Evolutionary conservation across 148 eudicot genomes (phyloP).

Genomic region (Diospyros lotus): DNA sequence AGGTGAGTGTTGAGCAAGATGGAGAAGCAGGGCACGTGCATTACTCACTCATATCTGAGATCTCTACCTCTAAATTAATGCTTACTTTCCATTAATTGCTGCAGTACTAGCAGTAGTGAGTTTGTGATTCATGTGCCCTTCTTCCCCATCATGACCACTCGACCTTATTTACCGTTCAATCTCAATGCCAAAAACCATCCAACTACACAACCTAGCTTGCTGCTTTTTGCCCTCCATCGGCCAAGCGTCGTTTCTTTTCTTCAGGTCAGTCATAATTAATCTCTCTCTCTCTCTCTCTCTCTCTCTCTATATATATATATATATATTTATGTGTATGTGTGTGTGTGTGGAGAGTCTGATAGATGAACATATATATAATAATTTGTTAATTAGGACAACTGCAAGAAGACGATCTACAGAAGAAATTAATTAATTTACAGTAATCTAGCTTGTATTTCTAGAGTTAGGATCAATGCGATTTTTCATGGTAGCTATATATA

Average conservation of each 20-base stretch:
- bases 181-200: background rate
- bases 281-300: no score
- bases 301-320: background rate
- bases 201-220: background rate
- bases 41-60: slow-evolving; percentile 45
- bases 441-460: no score
- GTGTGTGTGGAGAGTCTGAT: background rate
- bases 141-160: slow-evolving; percentile 98
- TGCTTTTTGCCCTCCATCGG: background rate
- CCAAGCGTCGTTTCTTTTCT: background rate
- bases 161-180: slow-evolving; percentile 28
- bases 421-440: no score
- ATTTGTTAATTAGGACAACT: no score
- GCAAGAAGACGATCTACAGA: no score
- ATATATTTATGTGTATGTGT: background rate
- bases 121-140: slow-evolving; percentile 95
- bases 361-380: no score
- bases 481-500: background rate
- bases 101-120: slow-evolving; percentile 24
- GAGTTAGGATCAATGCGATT: no score
- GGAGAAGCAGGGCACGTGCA: slow-evolving; percentile 99
- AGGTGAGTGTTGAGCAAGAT: slow-evolving; percentile 81
- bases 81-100: background rate
- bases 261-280: slow-evolving; percentile 5
- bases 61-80: background rate